phyloP scores from a whole-genome alignment of 306 rosid species.

The Calophaca sinica region DNA sequence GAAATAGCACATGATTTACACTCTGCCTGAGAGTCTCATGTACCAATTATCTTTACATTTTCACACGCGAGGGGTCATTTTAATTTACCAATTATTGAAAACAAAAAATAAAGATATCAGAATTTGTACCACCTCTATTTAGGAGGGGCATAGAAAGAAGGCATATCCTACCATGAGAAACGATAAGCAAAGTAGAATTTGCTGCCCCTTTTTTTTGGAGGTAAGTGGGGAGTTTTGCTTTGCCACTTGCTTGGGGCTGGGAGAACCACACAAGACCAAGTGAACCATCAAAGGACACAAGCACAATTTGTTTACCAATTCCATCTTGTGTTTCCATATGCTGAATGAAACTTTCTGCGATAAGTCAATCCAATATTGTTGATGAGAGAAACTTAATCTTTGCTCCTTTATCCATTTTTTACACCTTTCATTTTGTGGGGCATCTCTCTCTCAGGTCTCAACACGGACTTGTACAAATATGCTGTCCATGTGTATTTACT shows the following conservation, averaged over 20 bases:
- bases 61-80: background rate
- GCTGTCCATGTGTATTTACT: background rate
- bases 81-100: conserved; percentile 5
- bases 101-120: background rate
- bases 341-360: background rate
- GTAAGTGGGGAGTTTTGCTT: background rate
- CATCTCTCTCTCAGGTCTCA: conserved; percentile 19
- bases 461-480: background rate
- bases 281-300: conserved; percentile 3
- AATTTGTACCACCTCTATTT: conserved; percentile 17
- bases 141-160: background rate
- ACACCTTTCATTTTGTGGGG: conserved; percentile 27
- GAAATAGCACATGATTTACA: conserved; percentile 26
- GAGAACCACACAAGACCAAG: background rate
- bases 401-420: conserved; percentile 9
- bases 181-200: conserved; percentile 5
- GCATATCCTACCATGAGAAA: background rate
- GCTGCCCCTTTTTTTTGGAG: conserved; percentile 5
- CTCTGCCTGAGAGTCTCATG: conserved; percentile 31
- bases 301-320: background rate
- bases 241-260: conserved; percentile 9
- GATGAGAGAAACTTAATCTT: conserved; percentile 27
- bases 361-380: conserved; percentile 1
- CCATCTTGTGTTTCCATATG: background rate
- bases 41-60: conserved; percentile 9